Evolutionary conservation across 305 asterid genomes (phyloP).

Genomic region (Petunia hybrid): DNA sequence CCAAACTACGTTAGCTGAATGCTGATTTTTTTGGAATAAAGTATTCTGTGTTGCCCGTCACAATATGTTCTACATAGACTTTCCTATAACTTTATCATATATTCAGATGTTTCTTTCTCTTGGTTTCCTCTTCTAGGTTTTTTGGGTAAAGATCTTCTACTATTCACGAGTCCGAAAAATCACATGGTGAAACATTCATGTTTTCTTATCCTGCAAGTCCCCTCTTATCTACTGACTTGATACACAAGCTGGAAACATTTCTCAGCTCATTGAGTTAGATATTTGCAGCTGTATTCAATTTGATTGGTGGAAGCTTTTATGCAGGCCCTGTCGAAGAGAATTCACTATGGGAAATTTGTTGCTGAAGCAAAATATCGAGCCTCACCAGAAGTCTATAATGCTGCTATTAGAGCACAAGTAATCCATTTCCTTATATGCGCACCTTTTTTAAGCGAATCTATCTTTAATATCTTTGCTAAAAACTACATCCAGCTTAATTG

Average conservation of each 20-base stretch:
- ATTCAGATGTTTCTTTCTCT: neutral
- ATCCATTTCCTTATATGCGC: neutral
- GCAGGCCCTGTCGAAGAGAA: conserved; percentile 85
- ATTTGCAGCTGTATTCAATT: neutral
- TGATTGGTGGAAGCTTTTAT: conserved; percentile 3
- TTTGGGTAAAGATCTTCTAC: neutral
- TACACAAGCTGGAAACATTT: neutral
- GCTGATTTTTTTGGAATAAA: neutral
- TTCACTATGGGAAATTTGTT: conserved; percentile 92
- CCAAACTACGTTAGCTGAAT: neutral
- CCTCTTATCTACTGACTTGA: no score
- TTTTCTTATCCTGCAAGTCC: no score
- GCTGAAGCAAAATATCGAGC: conserved; percentile 86
- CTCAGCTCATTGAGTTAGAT: neutral
- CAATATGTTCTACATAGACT: neutral
- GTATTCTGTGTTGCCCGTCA: neutral
- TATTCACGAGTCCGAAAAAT: no score
- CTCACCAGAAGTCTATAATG: conserved; percentile 68
- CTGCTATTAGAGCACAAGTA: conserved; percentile 76
- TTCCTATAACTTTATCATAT: neutral
- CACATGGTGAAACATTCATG: neutral
- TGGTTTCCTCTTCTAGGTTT: neutral
- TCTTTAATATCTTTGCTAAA: neutral
- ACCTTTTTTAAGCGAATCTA: neutral
- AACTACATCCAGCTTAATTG: neutral